Evolutionary conservation across 495 filamentous ascomycete genomes (phyloP), one percentile per base, ranked within the genome.

Genomic region (Aspergillus funiculosus): DNA sequence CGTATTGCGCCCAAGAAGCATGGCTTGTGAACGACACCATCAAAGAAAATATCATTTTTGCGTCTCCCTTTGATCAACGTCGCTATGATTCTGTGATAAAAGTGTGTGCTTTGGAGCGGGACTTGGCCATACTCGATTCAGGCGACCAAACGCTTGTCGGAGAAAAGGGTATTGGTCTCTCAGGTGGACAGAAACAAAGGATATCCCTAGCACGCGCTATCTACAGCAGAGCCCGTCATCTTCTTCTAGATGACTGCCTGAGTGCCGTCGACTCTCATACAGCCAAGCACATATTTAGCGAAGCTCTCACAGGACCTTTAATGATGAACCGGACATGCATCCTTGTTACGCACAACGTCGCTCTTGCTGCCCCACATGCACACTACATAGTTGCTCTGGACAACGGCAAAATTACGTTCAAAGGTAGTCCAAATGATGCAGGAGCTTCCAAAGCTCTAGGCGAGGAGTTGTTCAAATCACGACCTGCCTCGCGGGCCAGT

Each of bases 231-330:
- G 91, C 89, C 11, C 80, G 81, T 32, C 91, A 99, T 62, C 62
- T 99, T 9, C 76, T 99, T 4, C 69, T 99, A 22, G 92, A 99
- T 59, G 92, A 99, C 64, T 95, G 94, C 52, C 75, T 99, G 37
- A 96, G 90, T 58, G 92, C 92, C 13, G 92, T 99, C n/a, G 92
- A 99, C 64, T 95, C 94, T 6, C 92, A 99, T 56, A 97, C 92
- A 1, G 91, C 89, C 7, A 95, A 95, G 66, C 96, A 95, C 80
- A 96, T 99, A 52, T 97, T 97, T 67, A 85, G 82, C 51, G 82
- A 95, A 56, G 90, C 89, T 42, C 82, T 99, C 50, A 82, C 84
- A 50, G 92, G 92, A 5, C 87, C 89, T 3, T 64, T 99, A 46
- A 97, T 99, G 92, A 61, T 78, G 35, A 73, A 78, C 48, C 78